Evolutionary conservation across 257 asterid species (phyloP).

Genomic region (Jacaranda copaia): DNA sequence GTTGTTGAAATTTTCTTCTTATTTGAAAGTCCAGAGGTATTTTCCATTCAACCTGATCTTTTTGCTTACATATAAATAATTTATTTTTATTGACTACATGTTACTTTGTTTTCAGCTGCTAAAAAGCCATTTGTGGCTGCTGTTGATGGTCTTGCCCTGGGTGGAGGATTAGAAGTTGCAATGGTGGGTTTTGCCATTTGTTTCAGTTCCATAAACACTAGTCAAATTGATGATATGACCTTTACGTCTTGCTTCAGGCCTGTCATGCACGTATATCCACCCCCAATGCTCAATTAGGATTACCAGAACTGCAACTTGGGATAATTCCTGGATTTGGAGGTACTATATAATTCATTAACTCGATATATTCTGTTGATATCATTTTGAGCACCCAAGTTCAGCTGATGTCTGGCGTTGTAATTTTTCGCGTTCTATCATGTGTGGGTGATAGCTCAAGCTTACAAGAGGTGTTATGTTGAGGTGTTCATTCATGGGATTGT

Average conservation of each 20-base stretch:
- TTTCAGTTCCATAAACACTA: conserved; percentile 27
- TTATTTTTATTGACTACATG: conserved; percentile 8
- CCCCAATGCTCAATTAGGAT: conserved; percentile 82
- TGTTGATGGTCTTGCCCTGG: conserved; percentile 96
- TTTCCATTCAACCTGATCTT: not conserved
- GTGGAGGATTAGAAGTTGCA: conserved; percentile 98
- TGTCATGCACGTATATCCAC: conserved; percentile 98
- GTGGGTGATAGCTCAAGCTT: not conserved
- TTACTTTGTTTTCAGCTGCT: conserved; percentile 59
- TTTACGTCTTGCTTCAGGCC: conserved; percentile 56
- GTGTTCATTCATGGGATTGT: not conserved
- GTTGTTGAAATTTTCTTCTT: conserved; percentile 25
- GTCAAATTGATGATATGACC: conserved; percentile 29
- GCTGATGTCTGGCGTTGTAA: no score
- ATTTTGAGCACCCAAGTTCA: not conserved
- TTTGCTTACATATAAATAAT: not conserved
- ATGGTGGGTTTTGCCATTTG: conserved; percentile 65
- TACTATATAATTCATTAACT: conserved; percentile 26
- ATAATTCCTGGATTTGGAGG: conserved; percentile 99
- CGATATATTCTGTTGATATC: not conserved
- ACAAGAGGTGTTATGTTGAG: not conserved
- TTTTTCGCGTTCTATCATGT: no score
- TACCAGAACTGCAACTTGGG: conserved; percentile 98
- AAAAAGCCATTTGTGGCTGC: conserved; percentile 98
- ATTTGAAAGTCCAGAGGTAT: not conserved